phyloP scores from a whole-genome alignment of 768 basidiomycete genomes.

The Termitomyces sp. region DNA sequence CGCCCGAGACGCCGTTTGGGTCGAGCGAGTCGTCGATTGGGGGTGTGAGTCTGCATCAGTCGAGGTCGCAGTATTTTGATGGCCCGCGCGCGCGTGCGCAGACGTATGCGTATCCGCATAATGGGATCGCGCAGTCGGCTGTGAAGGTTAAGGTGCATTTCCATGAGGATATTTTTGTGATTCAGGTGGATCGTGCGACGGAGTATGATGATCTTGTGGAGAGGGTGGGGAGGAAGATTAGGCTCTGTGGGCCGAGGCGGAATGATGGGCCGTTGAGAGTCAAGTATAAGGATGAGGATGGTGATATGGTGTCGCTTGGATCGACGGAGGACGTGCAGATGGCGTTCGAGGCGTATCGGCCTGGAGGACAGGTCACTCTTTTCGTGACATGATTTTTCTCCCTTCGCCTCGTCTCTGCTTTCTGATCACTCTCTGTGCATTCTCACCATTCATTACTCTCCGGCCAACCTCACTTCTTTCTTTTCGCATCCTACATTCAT shows the following conservation, averaged over 20 bases:
- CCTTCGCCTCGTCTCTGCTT: not conserved
- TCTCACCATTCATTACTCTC: slow-evolving; percentile 1
- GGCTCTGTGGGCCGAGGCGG: slow-evolving; percentile 78
- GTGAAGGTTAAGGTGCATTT: slow-evolving; percentile 95
- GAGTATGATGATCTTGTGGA: slow-evolving; percentile 83
- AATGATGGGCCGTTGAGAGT: slow-evolving; percentile 80
- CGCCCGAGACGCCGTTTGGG: slow-evolving; percentile 89
- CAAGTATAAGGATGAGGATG: slow-evolving; percentile 90
- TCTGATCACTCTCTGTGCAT: not conserved
- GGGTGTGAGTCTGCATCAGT: slow-evolving; percentile 48
- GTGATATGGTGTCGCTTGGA: slow-evolving; percentile 82
- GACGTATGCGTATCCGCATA: slow-evolving; percentile 6
- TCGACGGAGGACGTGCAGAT: slow-evolving; percentile 93
- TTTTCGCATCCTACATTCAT: not conserved
- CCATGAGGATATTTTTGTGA: slow-evolving; percentile 92
- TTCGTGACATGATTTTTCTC: slow-evolving; percentile 58
- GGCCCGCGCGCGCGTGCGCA: slow-evolving; percentile 8
- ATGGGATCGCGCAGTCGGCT: slow-evolving; percentile 20
- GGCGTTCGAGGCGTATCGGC: slow-evolving; percentile 82
- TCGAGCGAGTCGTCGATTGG: slow-evolving; percentile 79
- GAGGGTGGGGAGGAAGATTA: slow-evolving; percentile 89
- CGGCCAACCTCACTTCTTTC: not conserved
- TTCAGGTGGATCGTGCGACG: slow-evolving; percentile 78
- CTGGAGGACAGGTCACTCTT: slow-evolving; percentile 76
- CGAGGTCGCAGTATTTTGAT: slow-evolving; percentile 51